Evolutionary conservation across 2,329 filamentous ascomycete species (phyloP), one percentile per base, ranked within the genome.

Genomic region (Neurospora sp.): DNA sequence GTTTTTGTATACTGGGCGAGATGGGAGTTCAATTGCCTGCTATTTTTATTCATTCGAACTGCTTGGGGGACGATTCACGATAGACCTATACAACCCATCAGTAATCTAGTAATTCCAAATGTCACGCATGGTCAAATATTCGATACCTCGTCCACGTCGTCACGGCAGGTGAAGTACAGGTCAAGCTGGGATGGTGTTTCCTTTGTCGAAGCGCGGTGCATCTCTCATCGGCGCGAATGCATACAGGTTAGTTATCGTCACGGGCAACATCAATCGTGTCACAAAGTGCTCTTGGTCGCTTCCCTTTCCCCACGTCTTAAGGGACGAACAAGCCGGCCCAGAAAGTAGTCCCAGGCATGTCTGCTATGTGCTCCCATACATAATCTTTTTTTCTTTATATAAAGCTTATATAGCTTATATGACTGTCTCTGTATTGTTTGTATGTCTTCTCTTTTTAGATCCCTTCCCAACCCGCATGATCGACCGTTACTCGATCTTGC

Each of bases 401-500:
- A 28, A 62, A 28, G 52, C 28, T 33, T n/a, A 62, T 72, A 69
- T 71, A 8, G 67, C 68, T 72, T 33, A 33, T 33, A 70, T 68
- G 41, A 66, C n/a, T 33, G 28, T 70, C 17, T 69, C 36, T 70
- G 36, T 73, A 43, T 70, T 67, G 69, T 68, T 69, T 66, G 57
- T 69, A 17, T 19, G 37, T 67, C 66, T 70, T 17, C 6, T 33
- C 23, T 17, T 72, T 71, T 72, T 72, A n/a, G 17, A 17, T 15
- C 17, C n/a, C 37, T 11, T 33, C 33, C 41, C 23, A n/a, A 23
- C 19, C 23, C 41, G 37, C 69, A 52, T 37, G 70, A 17, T 62
- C 23, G 52, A 62, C 52, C 23, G 28, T 62, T 77, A 82, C 71
- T 85, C 84, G 69, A 88, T 82, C 77, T 83, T 85, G 65, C 94